Conservation (phyloP, 2,329 filamentous ascomycete species). For the Macrophomina phaseolina region DNA sequence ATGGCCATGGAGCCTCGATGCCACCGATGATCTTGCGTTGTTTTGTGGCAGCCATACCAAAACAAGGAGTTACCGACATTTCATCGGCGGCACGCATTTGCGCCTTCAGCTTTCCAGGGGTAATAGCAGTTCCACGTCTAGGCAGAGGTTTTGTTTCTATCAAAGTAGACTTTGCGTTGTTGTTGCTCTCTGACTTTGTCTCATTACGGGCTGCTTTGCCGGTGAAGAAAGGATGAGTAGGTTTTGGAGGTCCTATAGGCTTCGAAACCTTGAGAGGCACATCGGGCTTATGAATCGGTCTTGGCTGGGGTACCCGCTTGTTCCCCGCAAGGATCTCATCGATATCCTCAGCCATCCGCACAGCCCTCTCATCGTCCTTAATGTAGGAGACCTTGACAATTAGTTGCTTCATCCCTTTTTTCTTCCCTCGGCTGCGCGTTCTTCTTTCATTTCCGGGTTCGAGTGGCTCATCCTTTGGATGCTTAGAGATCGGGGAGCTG, state of each 20-base stretch:
- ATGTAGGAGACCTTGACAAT: conserved; percentile 68
- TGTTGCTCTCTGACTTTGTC: not conserved
- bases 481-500: conserved; percentile 48
- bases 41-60: conserved; percentile 32
- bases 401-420: conserved; percentile 38
- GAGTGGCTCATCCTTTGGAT: conserved; percentile 31
- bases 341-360: conserved; percentile 65
- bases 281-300: not conserved
- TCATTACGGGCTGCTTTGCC: conserved; percentile 53
- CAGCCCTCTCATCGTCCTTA: conserved; percentile 51
- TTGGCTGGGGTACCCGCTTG: conserved; percentile 36
- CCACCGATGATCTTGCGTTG: conserved; percentile 64
- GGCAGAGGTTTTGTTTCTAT: conserved; percentile 36
- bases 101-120: conserved; percentile 53
- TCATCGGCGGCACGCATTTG: conserved; percentile 35
- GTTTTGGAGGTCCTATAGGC: conserved; percentile 48
- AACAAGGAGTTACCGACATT: conserved; percentile 31
- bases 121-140: conserved; percentile 47
- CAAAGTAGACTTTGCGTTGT: conserved; percentile 16
- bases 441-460: conserved; percentile 46
- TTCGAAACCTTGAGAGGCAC: conserved; percentile 32
- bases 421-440: conserved; percentile 34
- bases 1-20: conserved; percentile 73
- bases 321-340: conserved; percentile 62
- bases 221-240: conserved; percentile 73